Evolutionary conservation across 768 basidiomycete genomes (phyloP).

Genomic region (Tylopilus sp.): DNA sequence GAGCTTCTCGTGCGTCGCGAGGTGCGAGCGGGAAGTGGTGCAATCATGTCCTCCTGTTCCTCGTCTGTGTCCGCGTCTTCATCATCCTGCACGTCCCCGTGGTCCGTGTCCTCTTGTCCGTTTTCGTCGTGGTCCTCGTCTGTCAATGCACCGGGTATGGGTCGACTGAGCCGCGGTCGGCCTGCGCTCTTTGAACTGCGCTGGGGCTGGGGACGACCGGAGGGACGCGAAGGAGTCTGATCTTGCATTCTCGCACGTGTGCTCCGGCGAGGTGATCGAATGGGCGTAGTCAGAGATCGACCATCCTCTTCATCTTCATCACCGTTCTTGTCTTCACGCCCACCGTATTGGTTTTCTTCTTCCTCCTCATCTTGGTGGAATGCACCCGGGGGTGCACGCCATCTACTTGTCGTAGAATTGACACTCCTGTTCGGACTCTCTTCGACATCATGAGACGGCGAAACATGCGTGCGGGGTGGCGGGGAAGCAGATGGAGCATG

Average conservation of each 20-base stretch:
- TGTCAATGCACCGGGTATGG: conserved; percentile 43
- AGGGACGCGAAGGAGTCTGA: conserved; percentile 14
- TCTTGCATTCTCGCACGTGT: conserved; percentile 8
- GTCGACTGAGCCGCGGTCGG: conserved; percentile 20
- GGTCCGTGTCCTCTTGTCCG: conserved; percentile 21
- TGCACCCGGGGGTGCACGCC: conserved; percentile 43
- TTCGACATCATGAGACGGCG: conserved; percentile 10
- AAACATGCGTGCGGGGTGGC: conserved; percentile 6
- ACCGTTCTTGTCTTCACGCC: conserved; percentile 19
- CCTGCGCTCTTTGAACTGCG: conserved; percentile 7
- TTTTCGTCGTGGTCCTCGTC: conserved; percentile 35
- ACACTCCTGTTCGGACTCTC: conserved; percentile 11
- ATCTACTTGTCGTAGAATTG: conserved; percentile 11
- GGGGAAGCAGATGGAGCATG: conserved; percentile 3
- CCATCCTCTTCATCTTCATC: conserved; percentile 15
- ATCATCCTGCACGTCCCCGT: conserved; percentile 21
- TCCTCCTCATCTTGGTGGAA: conserved; percentile 44
- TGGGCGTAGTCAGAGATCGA: conserved; percentile 4
- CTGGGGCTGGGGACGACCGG: conserved; percentile 9
- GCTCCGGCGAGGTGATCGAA: conserved; percentile 12
- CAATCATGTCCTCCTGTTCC: conserved; percentile 33
- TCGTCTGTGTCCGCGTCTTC: conserved; percentile 23
- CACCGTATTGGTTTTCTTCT: conserved; percentile 15
- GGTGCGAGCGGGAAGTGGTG: conserved; percentile 30
- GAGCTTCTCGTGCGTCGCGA: conserved; percentile 22